These are phyloP conservation scores for Orbilia ellipsospora DNA, from an alignment of 2,329 filamentous ascomycete genomes.

Conservation along the genomic window DNA sequence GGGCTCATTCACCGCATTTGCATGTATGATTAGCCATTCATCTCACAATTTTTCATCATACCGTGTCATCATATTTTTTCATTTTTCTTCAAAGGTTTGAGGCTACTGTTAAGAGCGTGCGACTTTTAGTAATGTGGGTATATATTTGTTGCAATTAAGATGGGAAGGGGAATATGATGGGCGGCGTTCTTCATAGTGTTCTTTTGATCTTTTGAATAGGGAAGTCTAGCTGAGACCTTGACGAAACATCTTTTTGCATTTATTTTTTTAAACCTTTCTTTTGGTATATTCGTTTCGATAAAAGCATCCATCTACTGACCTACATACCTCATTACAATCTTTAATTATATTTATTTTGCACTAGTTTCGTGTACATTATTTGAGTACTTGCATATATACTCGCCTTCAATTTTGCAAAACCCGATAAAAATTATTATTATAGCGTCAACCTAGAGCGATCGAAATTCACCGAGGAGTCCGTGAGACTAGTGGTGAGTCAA, in stretches of 20 bases:
- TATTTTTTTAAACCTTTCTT: too few relatives aligned
- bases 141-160: constrained; percentile 7
- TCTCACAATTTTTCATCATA: neutral
- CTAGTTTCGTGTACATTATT: too few relatives aligned
- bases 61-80: too few relatives aligned
- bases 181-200: neutral
- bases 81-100: too few relatives aligned
- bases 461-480: too few relatives aligned
- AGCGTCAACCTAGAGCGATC: too few relatives aligned
- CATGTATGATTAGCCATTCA: constrained; percentile 36
- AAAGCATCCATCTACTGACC: neutral
- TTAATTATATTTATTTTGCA: neutral
- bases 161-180: constrained; percentile 6
- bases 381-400: too few relatives aligned
- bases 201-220: neutral
- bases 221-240: neutral
- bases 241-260: neutral
- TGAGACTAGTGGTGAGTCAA: too few relatives aligned
- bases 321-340: neutral
- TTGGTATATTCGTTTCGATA: neutral
- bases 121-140: neutral
- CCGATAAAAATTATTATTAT: too few relatives aligned
- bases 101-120: too few relatives aligned
- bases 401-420: too few relatives aligned
- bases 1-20: neutral